Base-by-base conservation (phyloP, 306 rosid species). In the Sicyos edulis region DNA sequence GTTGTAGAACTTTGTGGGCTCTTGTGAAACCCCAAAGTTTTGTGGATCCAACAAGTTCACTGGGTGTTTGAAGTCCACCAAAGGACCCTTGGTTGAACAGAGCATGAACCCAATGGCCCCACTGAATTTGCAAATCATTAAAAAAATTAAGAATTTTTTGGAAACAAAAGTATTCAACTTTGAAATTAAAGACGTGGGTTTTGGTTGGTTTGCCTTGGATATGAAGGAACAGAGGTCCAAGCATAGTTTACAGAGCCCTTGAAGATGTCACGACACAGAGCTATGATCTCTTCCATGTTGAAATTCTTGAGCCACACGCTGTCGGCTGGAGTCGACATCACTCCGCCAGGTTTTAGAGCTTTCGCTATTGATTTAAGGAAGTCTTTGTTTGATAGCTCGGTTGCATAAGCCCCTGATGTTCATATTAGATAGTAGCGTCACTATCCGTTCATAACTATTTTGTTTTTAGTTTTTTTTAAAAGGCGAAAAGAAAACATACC, bases 161-260 rank as follows among this genome's bases (percentile, higher is more conserved):
- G 24, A 29, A 59, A 10, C 42, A 77, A 55, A 74, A 29, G 10
- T n/a, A n/a, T n/a, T n/a, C n/a, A n/a, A n/a, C n/a, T n/a, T n/a
- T n/a, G n/a, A n/a, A n/a, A 50, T 0, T 6, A 20, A 50, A 61
- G 37, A 13, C 2, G 12, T 42, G 34, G 49, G 42, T 13, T 13
- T 24, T 55, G 68, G 14, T 10, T 65, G 9, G 16, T 47, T 21
- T 87, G 79, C 96, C 96, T 86, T 75, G 91, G 89, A 78, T 89
- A 89, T 21, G 91, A 40, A 56, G 96, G 96, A 60, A 85, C 92
- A 60, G 65, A 79, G 10, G 91, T 83, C 92, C 96, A 85, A 53
- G 96, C 92, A 76, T 89, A 89, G 53, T 81, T 78, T n/a, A 77
- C 76, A 20, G 89, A 82, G 84, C 93, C 93, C 67, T 84, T 84